phyloP scores from a whole-genome alignment of 1,284 basidiomycete species.

The Boletus semigastroideus region DNA sequence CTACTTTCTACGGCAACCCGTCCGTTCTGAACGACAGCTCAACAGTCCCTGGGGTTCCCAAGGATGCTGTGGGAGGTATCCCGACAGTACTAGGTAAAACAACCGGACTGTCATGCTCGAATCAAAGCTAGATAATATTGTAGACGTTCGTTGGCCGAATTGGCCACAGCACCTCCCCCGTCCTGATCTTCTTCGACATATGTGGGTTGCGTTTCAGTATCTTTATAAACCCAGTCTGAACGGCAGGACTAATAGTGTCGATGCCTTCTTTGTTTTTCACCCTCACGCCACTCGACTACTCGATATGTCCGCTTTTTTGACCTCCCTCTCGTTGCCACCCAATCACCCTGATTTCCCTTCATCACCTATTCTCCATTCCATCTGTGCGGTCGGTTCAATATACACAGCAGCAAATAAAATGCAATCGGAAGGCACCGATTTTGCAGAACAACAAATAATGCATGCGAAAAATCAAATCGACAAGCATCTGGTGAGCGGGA shows the following conservation, averaged over 20 bases:
- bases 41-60: not conserved
- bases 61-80: not conserved
- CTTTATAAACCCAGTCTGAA: not conserved
- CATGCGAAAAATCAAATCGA: conserved; percentile 54
- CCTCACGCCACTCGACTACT: conserved; percentile 67
- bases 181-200: conserved; percentile 57
- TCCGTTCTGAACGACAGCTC: not conserved
- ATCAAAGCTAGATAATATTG: not conserved
- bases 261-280: conserved; percentile 71
- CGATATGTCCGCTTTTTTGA: conserved; percentile 62
- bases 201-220: conserved; percentile 43
- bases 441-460: conserved; percentile 66
- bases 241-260: conserved; percentile 45
- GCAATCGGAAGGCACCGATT: conserved; percentile 25
- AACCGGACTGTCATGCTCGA: not conserved
- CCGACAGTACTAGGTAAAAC: conserved; percentile 8
- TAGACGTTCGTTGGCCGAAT: conserved; percentile 45
- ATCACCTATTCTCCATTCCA: conserved; percentile 65
- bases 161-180: conserved; percentile 66
- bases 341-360: conserved; percentile 72
- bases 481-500: conserved; percentile 47
- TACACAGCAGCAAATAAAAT: conserved; percentile 57
- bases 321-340: conserved; percentile 60
- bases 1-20: not conserved
- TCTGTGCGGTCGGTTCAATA: conserved; percentile 71